A percentile compares a stretch with the other conserved stretches of the same genome.
phyloP scores from a whole-genome alignment of 176 grass and related monocot genomes.

The Rhipidocladum racemiflorum region DNA sequence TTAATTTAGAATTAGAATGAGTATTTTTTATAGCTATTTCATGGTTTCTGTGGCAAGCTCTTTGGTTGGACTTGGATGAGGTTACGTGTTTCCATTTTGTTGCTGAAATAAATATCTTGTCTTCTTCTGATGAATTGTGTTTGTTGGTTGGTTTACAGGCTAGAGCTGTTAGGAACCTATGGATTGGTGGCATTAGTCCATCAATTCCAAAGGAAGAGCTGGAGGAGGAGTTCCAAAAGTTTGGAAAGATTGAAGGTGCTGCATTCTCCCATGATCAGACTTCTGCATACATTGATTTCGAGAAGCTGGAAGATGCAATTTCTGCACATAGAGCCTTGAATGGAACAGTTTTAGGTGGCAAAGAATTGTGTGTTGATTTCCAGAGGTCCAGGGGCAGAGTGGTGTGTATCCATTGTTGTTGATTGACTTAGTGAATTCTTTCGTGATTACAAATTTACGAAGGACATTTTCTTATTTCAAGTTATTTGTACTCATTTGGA shows the following conservation, averaged over 20 bases:
- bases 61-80: background rate
- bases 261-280: constrained; percentile 66
- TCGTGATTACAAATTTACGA: background rate
- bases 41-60: background rate
- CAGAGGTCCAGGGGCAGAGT: constrained; percentile 63
- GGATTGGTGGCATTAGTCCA: constrained; percentile 76
- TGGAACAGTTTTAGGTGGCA: constrained; percentile 58
- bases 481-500: constrained; percentile 25
- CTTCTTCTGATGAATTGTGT: background rate
- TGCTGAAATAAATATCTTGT: background rate
- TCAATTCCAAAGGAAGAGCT: constrained; percentile 68
- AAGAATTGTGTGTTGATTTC: constrained; percentile 92
- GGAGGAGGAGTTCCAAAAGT: constrained; percentile 69
- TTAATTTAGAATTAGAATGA: background rate
- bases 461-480: background rate
- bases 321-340: constrained; percentile 83
- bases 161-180: constrained; percentile 79
- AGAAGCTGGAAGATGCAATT: constrained; percentile 83
- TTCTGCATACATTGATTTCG: constrained; percentile 69
- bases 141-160: constrained; percentile 43
- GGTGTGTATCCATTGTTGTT: constrained; percentile 44
- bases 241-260: constrained; percentile 66
- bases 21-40: background rate
- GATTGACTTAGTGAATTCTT: background rate
- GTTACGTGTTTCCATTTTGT: background rate